These are phyloP conservation scores for Alternaria panax DNA, from an alignment of 2,329 filamentous ascomycete species.

Conservation along the genomic window DNA sequence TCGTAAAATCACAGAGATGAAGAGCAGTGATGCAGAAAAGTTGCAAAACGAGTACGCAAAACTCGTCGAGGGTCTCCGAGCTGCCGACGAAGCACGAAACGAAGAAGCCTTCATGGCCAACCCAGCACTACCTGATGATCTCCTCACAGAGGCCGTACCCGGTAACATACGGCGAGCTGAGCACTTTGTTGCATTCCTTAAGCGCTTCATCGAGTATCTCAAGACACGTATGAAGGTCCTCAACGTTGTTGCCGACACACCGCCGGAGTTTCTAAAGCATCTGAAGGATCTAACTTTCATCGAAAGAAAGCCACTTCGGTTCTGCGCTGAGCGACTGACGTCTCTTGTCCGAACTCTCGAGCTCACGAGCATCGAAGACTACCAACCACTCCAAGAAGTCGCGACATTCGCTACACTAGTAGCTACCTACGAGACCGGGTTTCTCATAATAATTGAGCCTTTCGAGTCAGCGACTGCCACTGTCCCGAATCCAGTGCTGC, in stretches of 20 bases:
- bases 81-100: constrained; percentile 85
- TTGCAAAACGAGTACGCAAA: constrained; percentile 95
- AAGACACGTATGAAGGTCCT: constrained; percentile 98
- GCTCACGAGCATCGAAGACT: constrained; percentile 97
- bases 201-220: constrained; percentile 96
- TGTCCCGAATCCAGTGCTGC: constrained; percentile 94
- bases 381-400: constrained; percentile 94
- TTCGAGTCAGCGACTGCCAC: constrained; percentile 95
- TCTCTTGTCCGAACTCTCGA: constrained; percentile 94
- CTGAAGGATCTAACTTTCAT: constrained; percentile 97
- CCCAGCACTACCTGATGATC: constrained; percentile 88
- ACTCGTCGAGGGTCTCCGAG: constrained; percentile 87
- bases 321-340: constrained; percentile 93
- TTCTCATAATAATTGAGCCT: constrained; percentile 94
- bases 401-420: constrained; percentile 96
- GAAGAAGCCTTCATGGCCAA: constrained; percentile 98
- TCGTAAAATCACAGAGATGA: constrained; percentile 90
- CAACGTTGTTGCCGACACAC: constrained; percentile 96
- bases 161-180: constrained; percentile 96
- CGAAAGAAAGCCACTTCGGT: constrained; percentile 91
- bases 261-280: constrained; percentile 90
- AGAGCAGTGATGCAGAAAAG: constrained; percentile 92
- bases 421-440: constrained; percentile 96
- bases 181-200: constrained; percentile 93
- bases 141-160: constrained; percentile 93